Base-by-base conservation (phyloP, 805 yeast species). In the Jamesozyma lodderae region DNA sequence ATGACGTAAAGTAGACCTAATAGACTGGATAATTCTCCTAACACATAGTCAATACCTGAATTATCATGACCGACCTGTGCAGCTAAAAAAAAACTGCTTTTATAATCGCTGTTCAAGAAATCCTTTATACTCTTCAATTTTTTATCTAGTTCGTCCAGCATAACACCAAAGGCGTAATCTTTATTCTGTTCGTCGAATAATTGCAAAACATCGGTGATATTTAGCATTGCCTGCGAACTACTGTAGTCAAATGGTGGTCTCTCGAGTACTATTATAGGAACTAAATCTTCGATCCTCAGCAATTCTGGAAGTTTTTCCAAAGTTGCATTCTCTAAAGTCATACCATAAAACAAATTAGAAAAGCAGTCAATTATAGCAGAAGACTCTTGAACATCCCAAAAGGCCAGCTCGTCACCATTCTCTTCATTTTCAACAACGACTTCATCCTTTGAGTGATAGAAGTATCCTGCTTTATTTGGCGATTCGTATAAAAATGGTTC, bases 231-330 rank as follows among this genome's bases (percentile, higher is more conserved):
- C 42, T 69, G 70, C 1, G 85, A 75, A 25, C 68, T 60, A 4
- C 71, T 65, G 46, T 69, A 77, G 48, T 81, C 87, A 53, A 67
- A 79, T 0, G 90, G 81, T 2, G 74, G 70, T 38, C 75, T 70
- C 7, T 67, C 59, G 38, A 77, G 49, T 2, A 70, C 64, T 6
- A 80, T 52, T 26, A 74, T 65, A 2, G 66, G 57, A 13, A 77
- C 44, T 67, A 82, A 71, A 11, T 65, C 63, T 9, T 65, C 60
- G 42, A 67, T 62, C 0, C 60, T 48, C 7, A 75, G 51, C 15
- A 52, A 52, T n/a, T 59, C 62, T 13, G 66, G 51, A 10, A 59
- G 35, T 4, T 47, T 66, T 19, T 59, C 56, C 70, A 79, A 67
- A 42, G 70, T 68, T 3, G 72, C 65, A 35, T 69, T 68, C 34